Conservation (phyloP, 2,329 filamentous ascomycete species). For the Sarocladium kiliense region DNA sequence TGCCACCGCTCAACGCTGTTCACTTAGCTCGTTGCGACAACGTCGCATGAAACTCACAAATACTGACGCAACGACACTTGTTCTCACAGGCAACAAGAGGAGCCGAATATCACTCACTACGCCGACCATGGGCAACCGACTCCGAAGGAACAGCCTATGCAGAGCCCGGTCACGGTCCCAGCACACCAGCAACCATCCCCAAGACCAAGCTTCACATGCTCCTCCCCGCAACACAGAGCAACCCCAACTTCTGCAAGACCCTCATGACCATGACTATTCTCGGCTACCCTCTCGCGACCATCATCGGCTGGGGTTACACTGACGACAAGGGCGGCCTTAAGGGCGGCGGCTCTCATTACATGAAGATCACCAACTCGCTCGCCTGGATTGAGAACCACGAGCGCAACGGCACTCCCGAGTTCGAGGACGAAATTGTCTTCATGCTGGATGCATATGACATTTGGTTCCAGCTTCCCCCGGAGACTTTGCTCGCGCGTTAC, state of each 20-base stretch:
- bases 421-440: slow-evolving; percentile 23
- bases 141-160: not conserved
- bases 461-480: slow-evolving; percentile 27
- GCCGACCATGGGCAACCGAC: not conserved
- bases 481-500: slow-evolving; percentile 21
- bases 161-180: not conserved
- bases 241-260: slow-evolving; percentile 25
- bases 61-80: too few relatives aligned
- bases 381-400: slow-evolving; percentile 20
- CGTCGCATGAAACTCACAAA: too few relatives aligned
- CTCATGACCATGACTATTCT: slow-evolving; percentile 22
- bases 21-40: too few relatives aligned
- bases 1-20: too few relatives aligned
- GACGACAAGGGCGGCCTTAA: slow-evolving; percentile 14
- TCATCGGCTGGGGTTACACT: slow-evolving; percentile 21
- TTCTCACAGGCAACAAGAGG: not conserved
- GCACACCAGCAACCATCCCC: not conserved
- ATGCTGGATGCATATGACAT: slow-evolving; percentile 27
- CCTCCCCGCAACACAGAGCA: slow-evolving; percentile 19
- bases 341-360: slow-evolving; percentile 23
- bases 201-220: slow-evolving; percentile 18
- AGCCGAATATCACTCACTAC: not conserved
- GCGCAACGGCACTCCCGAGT: slow-evolving; percentile 13
- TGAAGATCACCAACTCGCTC: slow-evolving; percentile 22
- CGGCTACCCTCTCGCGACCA: slow-evolving; percentile 22